Conservation (phyloP, 129 eudicot species). For the Glebionis coronaria region DNA sequence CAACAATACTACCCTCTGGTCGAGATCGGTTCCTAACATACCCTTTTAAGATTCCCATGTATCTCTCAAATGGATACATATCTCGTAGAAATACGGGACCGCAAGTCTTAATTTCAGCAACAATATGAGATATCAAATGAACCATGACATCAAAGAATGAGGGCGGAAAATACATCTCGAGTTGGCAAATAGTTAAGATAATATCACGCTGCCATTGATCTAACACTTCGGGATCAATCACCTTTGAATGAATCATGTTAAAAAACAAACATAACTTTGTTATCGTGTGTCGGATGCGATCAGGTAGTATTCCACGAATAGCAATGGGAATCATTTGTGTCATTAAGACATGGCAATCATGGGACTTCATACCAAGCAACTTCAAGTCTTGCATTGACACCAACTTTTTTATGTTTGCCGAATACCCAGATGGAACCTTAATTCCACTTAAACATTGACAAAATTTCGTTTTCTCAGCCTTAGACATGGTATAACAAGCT, state of each 20-base stretch:
- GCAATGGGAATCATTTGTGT: background rate
- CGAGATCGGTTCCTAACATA: too few relatives aligned
- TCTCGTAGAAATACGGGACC: background rate
- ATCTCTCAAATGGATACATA: too few relatives aligned
- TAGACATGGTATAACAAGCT: conserved; percentile 9
- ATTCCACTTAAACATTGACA: too few relatives aligned
- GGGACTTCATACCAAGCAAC: too few relatives aligned
- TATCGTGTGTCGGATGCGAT: background rate
- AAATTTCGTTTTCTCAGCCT: background rate
- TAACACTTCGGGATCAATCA: background rate
- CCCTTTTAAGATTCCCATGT: too few relatives aligned
- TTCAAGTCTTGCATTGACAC: too few relatives aligned
- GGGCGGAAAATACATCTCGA: background rate
- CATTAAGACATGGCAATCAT: background rate
- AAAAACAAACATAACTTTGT: background rate
- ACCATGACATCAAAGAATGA: background rate
- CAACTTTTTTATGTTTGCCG: too few relatives aligned
- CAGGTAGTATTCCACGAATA: background rate
- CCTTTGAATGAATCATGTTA: background rate
- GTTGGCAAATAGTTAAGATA: background rate
- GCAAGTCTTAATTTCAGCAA: background rate
- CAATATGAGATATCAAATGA: background rate
- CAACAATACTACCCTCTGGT: too few relatives aligned
- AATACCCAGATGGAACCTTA: too few relatives aligned
- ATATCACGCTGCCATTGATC: background rate